Evolutionary conservation across 2,329 filamentous ascomycete genomes (phyloP).

Genomic region (Epichloe typhina): DNA sequence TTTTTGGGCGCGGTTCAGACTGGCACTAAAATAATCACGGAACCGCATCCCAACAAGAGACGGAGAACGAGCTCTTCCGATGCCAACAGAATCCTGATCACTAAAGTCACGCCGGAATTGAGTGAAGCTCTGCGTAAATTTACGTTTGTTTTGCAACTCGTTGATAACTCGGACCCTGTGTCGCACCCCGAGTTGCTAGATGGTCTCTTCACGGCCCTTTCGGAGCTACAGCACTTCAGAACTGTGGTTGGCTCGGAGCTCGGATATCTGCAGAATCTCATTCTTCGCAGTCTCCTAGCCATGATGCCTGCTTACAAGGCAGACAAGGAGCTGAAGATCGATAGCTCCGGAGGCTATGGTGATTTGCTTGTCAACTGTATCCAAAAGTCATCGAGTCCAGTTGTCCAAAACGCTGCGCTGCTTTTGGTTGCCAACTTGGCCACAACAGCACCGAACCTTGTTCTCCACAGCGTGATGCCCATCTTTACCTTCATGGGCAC

Average conservation of each 20-base stretch:
- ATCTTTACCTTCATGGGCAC: constrained; percentile 98
- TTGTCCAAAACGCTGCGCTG: constrained; percentile 85
- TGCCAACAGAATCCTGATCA: constrained; percentile 43
- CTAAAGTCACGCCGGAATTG: constrained; percentile 51
- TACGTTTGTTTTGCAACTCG: constrained; percentile 77
- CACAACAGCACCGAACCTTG: constrained; percentile 74
- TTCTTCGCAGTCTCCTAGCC: constrained; percentile 66
- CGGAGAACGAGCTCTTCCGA: constrained; percentile 66
- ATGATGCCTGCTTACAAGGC: constrained; percentile 69
- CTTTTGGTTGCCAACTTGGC: constrained; percentile 80
- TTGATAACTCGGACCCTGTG: constrained; percentile 67
- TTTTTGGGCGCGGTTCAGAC: constrained; percentile 66
- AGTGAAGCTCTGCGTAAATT: constrained; percentile 58
- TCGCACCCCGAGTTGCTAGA: constrained; percentile 65
- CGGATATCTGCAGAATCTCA: constrained; percentile 77
- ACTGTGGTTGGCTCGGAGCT: constrained; percentile 72
- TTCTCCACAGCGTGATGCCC: constrained; percentile 96
- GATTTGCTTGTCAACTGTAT: constrained; percentile 92
- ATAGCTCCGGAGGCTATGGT: constrained; percentile 67
- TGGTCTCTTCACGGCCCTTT: constrained; percentile 71
- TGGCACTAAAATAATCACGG: constrained; percentile 57
- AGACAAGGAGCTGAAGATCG: constrained; percentile 49
- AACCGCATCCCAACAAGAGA: constrained; percentile 63
- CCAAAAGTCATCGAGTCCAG: constrained; percentile 77
- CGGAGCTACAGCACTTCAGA: constrained; percentile 75